phyloP scores from a whole-genome alignment of 2,329 filamentous ascomycete genomes.

The Fusarium proliferatum region DNA sequence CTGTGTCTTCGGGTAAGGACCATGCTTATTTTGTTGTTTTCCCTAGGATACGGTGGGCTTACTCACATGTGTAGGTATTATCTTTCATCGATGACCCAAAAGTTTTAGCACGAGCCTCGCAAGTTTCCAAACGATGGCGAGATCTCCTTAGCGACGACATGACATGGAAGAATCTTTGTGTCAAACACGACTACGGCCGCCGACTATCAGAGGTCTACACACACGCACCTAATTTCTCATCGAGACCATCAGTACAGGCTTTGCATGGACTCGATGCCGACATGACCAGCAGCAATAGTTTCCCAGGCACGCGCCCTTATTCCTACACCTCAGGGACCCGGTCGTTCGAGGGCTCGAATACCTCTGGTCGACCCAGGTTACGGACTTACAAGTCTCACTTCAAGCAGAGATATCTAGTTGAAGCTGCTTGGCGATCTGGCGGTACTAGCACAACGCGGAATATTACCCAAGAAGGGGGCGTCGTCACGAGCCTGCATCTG shows the following conservation, averaged over 20 bases:
- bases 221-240: conserved; percentile 46
- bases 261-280: conserved; percentile 52
- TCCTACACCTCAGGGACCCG: conserved; percentile 56
- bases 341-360: conserved; percentile 64
- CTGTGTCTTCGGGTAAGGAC: conserved; percentile 83
- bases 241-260: conserved; percentile 46
- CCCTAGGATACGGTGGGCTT: not conserved
- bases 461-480: conserved; percentile 95
- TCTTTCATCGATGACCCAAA: conserved; percentile 98
- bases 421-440: conserved; percentile 94
- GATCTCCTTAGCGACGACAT: conserved; percentile 96
- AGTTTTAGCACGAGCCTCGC: conserved; percentile 90
- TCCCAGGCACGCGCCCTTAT: conserved; percentile 57
- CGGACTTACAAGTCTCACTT: conserved; percentile 96
- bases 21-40: not conserved
- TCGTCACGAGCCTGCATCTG: conserved; percentile 94
- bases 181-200: conserved; percentile 89
- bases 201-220: conserved; percentile 64
- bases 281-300: conserved; percentile 53
- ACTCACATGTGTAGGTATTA: conserved; percentile 72
- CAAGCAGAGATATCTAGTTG: conserved; percentile 96
- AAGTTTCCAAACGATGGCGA: conserved; percentile 95
- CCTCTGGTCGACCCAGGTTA: conserved; percentile 63
- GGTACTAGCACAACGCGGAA: conserved; percentile 85
- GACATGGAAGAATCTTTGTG: conserved; percentile 97